Evolutionary conservation across 2,329 filamentous ascomycete genomes (phyloP), one percentile per base, ranked within the genome.

Genomic region (Aspergillus arachidicola): DNA sequence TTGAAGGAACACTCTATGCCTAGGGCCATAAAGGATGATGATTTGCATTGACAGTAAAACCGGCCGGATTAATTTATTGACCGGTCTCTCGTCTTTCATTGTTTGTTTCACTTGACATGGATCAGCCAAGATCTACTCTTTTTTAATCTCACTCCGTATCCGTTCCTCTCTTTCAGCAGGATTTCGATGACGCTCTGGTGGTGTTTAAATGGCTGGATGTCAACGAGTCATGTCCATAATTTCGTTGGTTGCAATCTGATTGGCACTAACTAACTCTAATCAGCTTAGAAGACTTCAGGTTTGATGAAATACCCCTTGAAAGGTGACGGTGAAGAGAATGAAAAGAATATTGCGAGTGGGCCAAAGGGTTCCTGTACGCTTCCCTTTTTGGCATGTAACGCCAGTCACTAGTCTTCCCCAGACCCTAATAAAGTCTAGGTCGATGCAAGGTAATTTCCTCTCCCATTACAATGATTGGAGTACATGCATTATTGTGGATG

Each of bases 91-190:
- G 14, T 36, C 34, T 36, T 14, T 53, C 51, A 38, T 36, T 26
- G 51, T 38, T 55, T 55, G 51, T 38, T 55, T 55, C 34, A 55
- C 34, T 55, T 41, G 5, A 55, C 51, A 55, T 55, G 51, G 51
- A 55, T 55, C 34, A 55, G 10, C 51, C 14, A 41, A 32, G 28
- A 51, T 50, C 26, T n/a, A 19, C 11, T 28, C 48, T 12, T 21
- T 51, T 51, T 19, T 30, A 28, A 30, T 28, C 46, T 50, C 26
- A 16, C 46, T 30, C 26, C 23, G 3, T 36, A 36, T 16, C 34
- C 14, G 4, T 46, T 46, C 11, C 43, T 23, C 26, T 50, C 26
- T 19, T n/a, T 30, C 46, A 50, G 23, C 26, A 48, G 21, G 16
- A 23, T 50, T 48, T 48, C 12, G 3, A 26, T 11, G n/a, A 9